These are phyloP conservation scores for Crithidia thermophila DNA, from an alignment of 208 protist genomes.

Conservation along the genomic window DNA sequence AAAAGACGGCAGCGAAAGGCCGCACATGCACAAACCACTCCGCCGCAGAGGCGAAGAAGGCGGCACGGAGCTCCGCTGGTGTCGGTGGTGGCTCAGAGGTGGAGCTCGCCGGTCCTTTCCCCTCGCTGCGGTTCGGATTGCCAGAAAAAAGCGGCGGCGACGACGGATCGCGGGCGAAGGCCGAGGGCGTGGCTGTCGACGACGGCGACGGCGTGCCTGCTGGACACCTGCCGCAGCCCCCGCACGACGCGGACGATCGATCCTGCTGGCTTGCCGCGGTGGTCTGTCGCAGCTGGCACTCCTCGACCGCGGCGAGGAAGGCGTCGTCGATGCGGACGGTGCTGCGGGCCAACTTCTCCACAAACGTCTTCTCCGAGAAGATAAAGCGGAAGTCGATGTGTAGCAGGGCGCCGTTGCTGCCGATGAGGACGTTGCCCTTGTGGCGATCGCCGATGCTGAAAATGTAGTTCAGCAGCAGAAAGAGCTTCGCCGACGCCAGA, in stretches of 20 bases:
- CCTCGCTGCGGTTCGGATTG: too few relatives aligned
- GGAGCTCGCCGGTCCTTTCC: too few relatives aligned
- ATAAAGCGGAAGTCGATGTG: conserved; percentile 89
- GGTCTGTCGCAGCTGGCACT: conserved; percentile 29
- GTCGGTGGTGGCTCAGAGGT: conserved; percentile 1
- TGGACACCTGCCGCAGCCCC: too few relatives aligned
- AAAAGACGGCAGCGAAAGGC: conserved; percentile 58
- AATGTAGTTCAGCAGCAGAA: conserved; percentile 85
- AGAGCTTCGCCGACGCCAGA: conserved; percentile 78
- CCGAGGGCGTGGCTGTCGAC: neutral
- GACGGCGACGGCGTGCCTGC: neutral
- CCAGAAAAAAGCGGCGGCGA: neutral
- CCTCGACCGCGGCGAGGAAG: conserved; percentile 40
- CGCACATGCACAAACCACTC: conserved; percentile 74
- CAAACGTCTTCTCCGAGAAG: conserved; percentile 61
- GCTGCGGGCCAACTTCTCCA: conserved; percentile 46
- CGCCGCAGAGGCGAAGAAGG: conserved; percentile 64
- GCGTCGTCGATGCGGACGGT: conserved; percentile 54
- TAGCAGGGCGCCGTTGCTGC: conserved; percentile 67
- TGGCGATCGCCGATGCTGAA: conserved; percentile 86
- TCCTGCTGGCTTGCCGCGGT: too few relatives aligned
- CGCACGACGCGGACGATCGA: too few relatives aligned
- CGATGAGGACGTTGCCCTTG: conserved; percentile 82
- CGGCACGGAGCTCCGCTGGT: conserved; percentile 32
- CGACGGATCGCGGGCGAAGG: neutral